These are phyloP conservation scores for Xylona heveae DNA, from an alignment of 495 filamentous ascomycete species.

Conservation along the genomic window DNA sequence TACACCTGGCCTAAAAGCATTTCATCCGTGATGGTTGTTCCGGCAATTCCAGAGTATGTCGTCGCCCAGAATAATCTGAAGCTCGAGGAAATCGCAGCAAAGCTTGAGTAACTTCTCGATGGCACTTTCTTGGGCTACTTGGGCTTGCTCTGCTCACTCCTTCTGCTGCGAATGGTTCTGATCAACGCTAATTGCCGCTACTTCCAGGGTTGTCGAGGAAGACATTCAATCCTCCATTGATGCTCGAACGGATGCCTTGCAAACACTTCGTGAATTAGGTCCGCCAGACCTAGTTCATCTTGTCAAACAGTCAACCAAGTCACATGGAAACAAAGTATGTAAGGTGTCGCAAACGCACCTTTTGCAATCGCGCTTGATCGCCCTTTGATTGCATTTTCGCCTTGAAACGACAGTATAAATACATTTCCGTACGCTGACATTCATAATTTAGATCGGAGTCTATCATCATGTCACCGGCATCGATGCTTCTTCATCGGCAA, in stretches of 20 bases:
- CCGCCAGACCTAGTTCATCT: constrained; percentile 92
- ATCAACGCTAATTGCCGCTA: constrained; percentile 4
- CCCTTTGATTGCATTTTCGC: constrained; percentile 4
- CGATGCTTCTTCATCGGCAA: constrained; percentile 92
- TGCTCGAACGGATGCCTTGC: constrained; percentile 68
- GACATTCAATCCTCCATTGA: constrained; percentile 73
- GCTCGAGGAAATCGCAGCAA: not conserved
- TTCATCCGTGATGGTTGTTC: constrained; percentile 88
- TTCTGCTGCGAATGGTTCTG: not conserved
- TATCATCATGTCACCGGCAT: constrained; percentile 98
- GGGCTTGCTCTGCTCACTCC: not conserved
- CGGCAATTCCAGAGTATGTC: constrained; percentile 74
- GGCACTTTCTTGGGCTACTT: constrained; percentile 1
- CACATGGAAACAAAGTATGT: constrained; percentile 39
- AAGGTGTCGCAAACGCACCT: not conserved
- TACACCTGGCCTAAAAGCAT: too few species aligned
- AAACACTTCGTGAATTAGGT: constrained; percentile 71
- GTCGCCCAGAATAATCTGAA: too few species aligned
- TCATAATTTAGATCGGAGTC: constrained; percentile 45
- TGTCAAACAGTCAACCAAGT: constrained; percentile 60
- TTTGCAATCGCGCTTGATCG: too few species aligned
- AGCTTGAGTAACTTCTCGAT: not conserved
- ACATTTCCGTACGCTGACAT: not conserved
- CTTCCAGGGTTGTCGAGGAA: constrained; percentile 71
- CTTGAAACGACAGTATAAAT: constrained; percentile 1